phyloP scores from a whole-genome alignment of 1,284 basidiomycete genomes.

The Neolentinus lepideus region DNA sequence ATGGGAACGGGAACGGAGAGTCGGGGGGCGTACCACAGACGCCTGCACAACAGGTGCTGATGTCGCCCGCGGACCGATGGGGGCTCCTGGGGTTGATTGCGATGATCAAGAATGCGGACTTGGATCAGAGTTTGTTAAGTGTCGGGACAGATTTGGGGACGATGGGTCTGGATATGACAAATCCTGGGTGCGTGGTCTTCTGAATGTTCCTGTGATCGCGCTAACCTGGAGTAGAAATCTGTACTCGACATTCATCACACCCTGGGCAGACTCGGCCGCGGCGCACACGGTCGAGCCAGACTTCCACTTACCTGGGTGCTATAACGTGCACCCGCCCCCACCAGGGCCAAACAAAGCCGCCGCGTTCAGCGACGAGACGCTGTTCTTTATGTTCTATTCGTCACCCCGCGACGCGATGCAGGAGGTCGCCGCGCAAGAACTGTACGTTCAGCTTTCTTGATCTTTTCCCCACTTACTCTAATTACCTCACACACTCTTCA shows the following conservation, averaged over 20 bases:
- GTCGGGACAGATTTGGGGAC: slow-evolving; percentile 92
- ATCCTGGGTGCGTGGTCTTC: slow-evolving; percentile 55
- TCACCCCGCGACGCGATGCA: slow-evolving; percentile 90
- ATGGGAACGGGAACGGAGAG: slow-evolving; percentile 21
- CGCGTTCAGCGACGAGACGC: slow-evolving; percentile 93
- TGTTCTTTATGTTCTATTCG: slow-evolving; percentile 99
- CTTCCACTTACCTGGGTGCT: slow-evolving; percentile 89
- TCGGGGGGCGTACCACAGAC: slow-evolving; percentile 50
- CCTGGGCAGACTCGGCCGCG: slow-evolving; percentile 88
- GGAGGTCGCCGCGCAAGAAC: slow-evolving; percentile 92
- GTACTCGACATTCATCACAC: slow-evolving; percentile 93
- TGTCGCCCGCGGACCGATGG: slow-evolving; percentile 94
- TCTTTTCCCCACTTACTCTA: neutral
- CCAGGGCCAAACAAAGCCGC: slow-evolving; percentile 83
- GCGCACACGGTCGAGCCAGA: slow-evolving; percentile 84
- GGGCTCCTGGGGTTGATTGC: slow-evolving; percentile 85
- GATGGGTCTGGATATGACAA: slow-evolving; percentile 88
- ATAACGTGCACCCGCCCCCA: slow-evolving; percentile 88
- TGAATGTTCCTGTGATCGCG: neutral
- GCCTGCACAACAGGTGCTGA: slow-evolving; percentile 91
- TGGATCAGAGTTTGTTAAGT: slow-evolving; percentile 80
- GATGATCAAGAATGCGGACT: slow-evolving; percentile 88
- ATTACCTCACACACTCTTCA: slow-evolving; percentile 21
- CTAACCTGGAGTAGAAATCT: slow-evolving; percentile 51
- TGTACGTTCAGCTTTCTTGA: slow-evolving; percentile 47